Base-by-base conservation (phyloP, 805 yeast genomes). In the Metschnikowia corniflorae region DNA sequence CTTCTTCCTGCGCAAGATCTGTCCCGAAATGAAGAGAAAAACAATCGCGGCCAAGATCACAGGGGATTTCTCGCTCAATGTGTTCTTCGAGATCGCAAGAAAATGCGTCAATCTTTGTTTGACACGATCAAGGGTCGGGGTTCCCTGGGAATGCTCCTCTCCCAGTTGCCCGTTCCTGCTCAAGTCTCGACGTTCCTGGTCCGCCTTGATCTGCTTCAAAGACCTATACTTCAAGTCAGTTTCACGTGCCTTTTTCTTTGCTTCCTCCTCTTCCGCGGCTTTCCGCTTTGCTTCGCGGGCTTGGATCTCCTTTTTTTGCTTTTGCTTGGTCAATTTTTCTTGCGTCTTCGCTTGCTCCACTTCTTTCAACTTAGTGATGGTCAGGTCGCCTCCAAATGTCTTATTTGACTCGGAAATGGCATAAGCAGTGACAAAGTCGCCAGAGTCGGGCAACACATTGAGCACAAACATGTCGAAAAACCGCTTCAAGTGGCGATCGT, bases 391-490 rank as follows among this genome's bases (percentile, higher is more conserved):
- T 12, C 34, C 41, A 18, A 47, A 50, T 3, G 46, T 8, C 5
- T 43, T 42, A 33, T 55, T 56, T n/a, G 49, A 47, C n/a, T 47
- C 45, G n/a, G 61, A 51, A 7, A 65, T 45, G 20, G 19, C 37
- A 25, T 33, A 45, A 2, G 73, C 65, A 19, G 57, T 54, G 5
- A 47, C 49, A 28, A 53, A 57, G 21, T 53, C 44, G 24, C 59
- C 58, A 13, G 51, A 40, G 9, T 53, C 54, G 1, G 70, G 65
- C 29, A 64, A 54, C 2, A 67, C 55, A 39, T 65, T 62, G 42
- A 57, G 62, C 13, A 61, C 58, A 37, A 56, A 58, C 40, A 65
- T 50, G 19, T 67, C 65, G 7, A 57, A 33, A 27, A 64, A 44
- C 31, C 59, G 53, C 16, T 44, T 45, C 26, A 51, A 39, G 35